Evolutionary conservation across 495 filamentous ascomycete species (phyloP).

Genomic region (Neurospora sp.): DNA sequence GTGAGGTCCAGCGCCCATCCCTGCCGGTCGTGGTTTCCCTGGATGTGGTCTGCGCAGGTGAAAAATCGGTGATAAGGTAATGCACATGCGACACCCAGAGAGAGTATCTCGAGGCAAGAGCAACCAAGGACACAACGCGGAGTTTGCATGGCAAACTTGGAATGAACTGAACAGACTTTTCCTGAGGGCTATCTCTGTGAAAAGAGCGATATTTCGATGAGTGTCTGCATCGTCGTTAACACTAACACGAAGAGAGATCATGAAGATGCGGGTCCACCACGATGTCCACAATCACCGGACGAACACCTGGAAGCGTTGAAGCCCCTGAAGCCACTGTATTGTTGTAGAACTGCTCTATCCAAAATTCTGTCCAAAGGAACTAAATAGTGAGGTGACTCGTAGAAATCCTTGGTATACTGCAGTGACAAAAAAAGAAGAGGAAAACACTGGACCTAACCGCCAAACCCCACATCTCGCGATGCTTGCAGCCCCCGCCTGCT

Average conservation of each 20-base stretch:
- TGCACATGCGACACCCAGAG: neutral
- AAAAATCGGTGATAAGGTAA: neutral
- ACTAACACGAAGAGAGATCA: neutral
- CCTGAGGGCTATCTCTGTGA: rapidly evolving
- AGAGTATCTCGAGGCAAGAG: neutral
- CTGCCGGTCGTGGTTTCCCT: neutral
- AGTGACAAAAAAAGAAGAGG: neutral
- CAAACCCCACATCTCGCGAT: neutral
- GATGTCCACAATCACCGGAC: neutral
- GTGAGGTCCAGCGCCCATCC: neutral
- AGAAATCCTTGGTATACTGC: neutral
- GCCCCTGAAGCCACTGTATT: neutral
- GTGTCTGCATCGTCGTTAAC: neutral
- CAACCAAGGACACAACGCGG: neutral
- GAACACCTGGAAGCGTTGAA: neutral
- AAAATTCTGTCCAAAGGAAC: neutral
- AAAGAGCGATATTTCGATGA: neutral
- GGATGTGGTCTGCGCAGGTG: neutral
- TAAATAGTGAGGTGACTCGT: neutral
- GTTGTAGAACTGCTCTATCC: neutral
- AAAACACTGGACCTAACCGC: neutral
- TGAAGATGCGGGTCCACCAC: neutral
- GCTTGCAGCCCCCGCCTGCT: neutral
- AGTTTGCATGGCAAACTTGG: neutral
- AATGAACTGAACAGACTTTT: neutral